phyloP scores from a whole-genome alignment of 257 asterid genomes.

The Solanum virginianum region DNA sequence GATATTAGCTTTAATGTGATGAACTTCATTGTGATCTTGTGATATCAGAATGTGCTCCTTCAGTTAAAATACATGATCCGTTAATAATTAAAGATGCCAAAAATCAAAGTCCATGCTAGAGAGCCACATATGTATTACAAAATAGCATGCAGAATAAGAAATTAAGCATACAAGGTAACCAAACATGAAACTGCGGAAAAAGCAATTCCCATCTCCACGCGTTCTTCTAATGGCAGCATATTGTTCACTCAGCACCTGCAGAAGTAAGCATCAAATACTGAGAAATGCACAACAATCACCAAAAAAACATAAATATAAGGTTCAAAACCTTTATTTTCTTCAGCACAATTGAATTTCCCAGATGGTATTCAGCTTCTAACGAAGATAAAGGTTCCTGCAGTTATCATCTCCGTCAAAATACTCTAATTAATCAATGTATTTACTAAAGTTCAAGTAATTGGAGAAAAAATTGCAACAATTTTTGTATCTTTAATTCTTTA shows the following conservation, averaged over 20 bases:
- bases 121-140: neutral
- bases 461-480: neutral
- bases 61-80: neutral
- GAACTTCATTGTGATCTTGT: conserved; percentile 72
- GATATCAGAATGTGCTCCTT: conserved; percentile 82
- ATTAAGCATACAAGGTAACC: conserved; percentile 61
- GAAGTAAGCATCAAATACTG: neutral
- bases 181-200: conserved; percentile 97
- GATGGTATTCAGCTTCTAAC: conserved; percentile 61
- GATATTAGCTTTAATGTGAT: conserved; percentile 47
- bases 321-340: conserved; percentile 73
- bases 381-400: conserved; percentile 83
- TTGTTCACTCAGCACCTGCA: conserved; percentile 60
- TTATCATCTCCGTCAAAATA: neutral
- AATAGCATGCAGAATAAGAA: neutral
- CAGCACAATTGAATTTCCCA: conserved; percentile 75
- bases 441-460: neutral
- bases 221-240: conserved; percentile 86
- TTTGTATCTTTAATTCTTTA: neutral
- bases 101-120: neutral
- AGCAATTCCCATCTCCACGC: conserved; percentile 96
- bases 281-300: neutral
- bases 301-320: neutral
- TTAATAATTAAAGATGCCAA: conserved; percentile 8
- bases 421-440: neutral